Base-by-base conservation (phyloP, 106 monocot genomes). In the Phalaenopsis aphrodite region DNA sequence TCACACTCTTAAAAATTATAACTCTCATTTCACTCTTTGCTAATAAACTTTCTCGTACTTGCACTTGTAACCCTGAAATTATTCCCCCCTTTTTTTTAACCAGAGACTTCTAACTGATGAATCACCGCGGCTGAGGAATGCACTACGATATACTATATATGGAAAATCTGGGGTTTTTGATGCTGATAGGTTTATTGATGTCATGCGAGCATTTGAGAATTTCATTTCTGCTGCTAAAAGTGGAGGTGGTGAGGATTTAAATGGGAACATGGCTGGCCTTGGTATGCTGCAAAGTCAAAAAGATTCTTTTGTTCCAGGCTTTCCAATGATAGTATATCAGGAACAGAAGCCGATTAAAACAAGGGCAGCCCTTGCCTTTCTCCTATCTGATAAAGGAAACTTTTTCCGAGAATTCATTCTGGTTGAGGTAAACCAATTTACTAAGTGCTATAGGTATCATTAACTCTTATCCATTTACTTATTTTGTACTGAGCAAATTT, bases 141-240 rank as follows among this genome's bases (percentile, higher is more conserved):
- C 98, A 61, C 82, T 94, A 47, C 85, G 91, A 2, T 98, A 98
- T 75, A 98, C 94, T 19, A 94, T 98, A 75, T 98, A 94, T 89
- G 98, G 98, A 65, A 98, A 94, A 84, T 83, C 89, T n/a, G 98
- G 94, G 46, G 98, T 94, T 47, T 98, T 98, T 83, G 92, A 98
- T 81, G 98, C 98, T 17, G 98, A 98, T 77, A 89, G 94, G 84
- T 98, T 98, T 76, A 98, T 98, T 64, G 98, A 98, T 88, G 92
- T 98, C 17, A 98, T 98, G 98, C 98, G 93, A 91, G 98, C 98
- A 58, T 98, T 98, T 82, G 98, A 98, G 75, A 98, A 85, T 84
- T 98, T 98, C 45, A 89, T 98, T 49, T 85, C 77, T 64, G 98
- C 98, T 56, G 98, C 98, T 79, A 98, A 94, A 87, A 98, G 98